These are phyloP conservation scores for Globisporangium perplexum DNA, from an alignment of 352 stramenopile species.

Conservation along the genomic window DNA sequence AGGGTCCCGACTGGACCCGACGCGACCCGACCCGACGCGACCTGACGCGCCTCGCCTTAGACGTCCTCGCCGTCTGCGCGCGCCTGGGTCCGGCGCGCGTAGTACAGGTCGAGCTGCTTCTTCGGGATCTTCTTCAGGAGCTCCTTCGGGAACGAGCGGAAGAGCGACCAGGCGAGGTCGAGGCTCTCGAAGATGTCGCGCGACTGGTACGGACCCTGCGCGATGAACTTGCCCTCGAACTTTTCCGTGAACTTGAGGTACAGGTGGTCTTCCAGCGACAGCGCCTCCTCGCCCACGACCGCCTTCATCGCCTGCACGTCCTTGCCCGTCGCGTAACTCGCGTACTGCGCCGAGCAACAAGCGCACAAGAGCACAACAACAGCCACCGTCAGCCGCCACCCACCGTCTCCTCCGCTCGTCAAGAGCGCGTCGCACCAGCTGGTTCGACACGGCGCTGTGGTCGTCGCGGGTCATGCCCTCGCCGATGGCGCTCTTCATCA, in stretches of 20 bases:
- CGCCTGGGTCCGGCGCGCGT: slow-evolving; percentile 90
- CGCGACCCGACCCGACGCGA: no score
- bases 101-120: slow-evolving; percentile 97
- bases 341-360: slow-evolving; percentile 47
- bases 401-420: background rate
- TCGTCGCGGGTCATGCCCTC: slow-evolving; percentile 99
- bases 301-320: slow-evolving; percentile 99
- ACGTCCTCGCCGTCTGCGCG: slow-evolving; percentile 86
- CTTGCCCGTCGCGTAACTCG: slow-evolving; percentile 90
- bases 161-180: slow-evolving; percentile 98
- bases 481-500: slow-evolving; percentile 99
- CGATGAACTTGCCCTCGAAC: slow-evolving; percentile 99
- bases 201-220: slow-evolving; percentile 96
- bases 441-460: slow-evolving; percentile 98
- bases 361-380: slow-evolving; percentile 6
- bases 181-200: slow-evolving; percentile 98
- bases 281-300: slow-evolving; percentile 98
- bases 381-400: background rate
- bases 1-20: background rate
- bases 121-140: slow-evolving; percentile 99
- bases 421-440: slow-evolving; percentile 79
- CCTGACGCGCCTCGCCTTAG: no score
- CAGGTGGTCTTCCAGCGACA: slow-evolving; percentile 98
- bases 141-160: slow-evolving; percentile 98
- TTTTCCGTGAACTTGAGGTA: slow-evolving; percentile 99